Conservation (phyloP, 2,329 filamentous ascomycete genomes). For the Fusarium graminum region DNA sequence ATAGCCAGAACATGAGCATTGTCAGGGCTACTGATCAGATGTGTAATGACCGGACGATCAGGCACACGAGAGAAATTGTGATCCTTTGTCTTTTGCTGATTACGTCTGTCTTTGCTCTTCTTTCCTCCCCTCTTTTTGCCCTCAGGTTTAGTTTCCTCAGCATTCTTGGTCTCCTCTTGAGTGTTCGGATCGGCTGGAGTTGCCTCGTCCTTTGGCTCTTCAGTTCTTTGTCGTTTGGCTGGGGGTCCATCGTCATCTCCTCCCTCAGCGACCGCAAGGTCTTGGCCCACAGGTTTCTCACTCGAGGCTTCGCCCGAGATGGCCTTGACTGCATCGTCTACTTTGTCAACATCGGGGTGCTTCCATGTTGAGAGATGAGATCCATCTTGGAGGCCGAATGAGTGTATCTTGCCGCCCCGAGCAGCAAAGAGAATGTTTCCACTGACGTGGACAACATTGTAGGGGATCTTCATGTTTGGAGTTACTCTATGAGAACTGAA, state of each 20-base stretch:
- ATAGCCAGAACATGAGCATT: slow-evolving; percentile 79
- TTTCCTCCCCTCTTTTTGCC: slow-evolving; percentile 48
- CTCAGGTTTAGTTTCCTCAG: slow-evolving; percentile 28
- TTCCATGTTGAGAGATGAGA: slow-evolving; percentile 73
- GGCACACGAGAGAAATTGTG: slow-evolving; percentile 52
- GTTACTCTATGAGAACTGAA: neutral
- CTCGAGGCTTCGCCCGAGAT: slow-evolving; percentile 27
- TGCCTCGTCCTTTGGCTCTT: slow-evolving; percentile 42
- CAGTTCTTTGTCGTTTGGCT: slow-evolving; percentile 54
- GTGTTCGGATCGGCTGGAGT: slow-evolving; percentile 43
- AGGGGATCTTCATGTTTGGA: slow-evolving; percentile 66
- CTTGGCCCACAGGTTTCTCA: slow-evolving; percentile 26
- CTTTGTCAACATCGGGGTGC: slow-evolving; percentile 59
- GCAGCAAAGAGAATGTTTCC: slow-evolving; percentile 77
- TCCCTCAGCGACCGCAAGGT: slow-evolving; percentile 22
- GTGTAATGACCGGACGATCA: slow-evolving; percentile 75
- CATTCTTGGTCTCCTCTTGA: slow-evolving; percentile 13
- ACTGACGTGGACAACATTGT: slow-evolving; percentile 71
- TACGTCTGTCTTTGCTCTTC: slow-evolving; percentile 51
- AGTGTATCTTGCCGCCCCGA: slow-evolving; percentile 77
- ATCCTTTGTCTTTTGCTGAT: slow-evolving; percentile 38
- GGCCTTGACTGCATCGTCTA: slow-evolving; percentile 49
- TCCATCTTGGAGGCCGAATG: slow-evolving; percentile 71
- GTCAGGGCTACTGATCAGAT: slow-evolving; percentile 73
- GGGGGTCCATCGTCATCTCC: slow-evolving; percentile 51